These are phyloP conservation scores for Candida tibetensis DNA, from an alignment of 805 yeast species.

Conservation along the genomic window DNA sequence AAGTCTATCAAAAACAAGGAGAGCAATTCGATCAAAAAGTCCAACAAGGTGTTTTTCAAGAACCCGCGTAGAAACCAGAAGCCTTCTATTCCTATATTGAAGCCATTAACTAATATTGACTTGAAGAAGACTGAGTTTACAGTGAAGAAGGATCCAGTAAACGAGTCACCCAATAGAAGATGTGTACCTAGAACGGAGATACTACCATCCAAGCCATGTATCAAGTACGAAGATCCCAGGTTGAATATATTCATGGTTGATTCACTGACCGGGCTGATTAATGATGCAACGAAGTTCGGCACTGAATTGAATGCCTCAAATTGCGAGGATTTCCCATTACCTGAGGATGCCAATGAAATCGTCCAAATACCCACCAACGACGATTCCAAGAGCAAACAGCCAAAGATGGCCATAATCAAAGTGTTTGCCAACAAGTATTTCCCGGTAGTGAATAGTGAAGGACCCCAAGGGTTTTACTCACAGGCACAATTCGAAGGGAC, in stretches of 20 bases:
- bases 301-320: conserved; percentile 65
- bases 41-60: conserved; percentile 18
- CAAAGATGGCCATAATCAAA: conserved; percentile 42
- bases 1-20: conserved; percentile 15
- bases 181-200: conserved; percentile 39
- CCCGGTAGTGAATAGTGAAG: background rate
- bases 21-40: conserved; percentile 17
- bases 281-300: conserved; percentile 67
- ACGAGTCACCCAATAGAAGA: conserved; percentile 37
- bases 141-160: conserved; percentile 10
- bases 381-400: conserved; percentile 15
- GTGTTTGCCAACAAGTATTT: conserved; percentile 20
- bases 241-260: conserved; percentile 51
- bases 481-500: background rate
- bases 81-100: conserved; percentile 25
- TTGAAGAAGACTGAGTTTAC: conserved; percentile 13
- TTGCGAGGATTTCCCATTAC: conserved; percentile 60
- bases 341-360: conserved; percentile 53
- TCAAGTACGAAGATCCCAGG: conserved; percentile 19
- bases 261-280: conserved; percentile 55
- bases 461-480: conserved; percentile 1
- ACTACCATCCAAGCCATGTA: conserved; percentile 31
- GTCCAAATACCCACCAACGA: conserved; percentile 57
- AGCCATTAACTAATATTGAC: conserved; percentile 22
- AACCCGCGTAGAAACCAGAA: conserved; percentile 15